Conservation (phyloP, 257 asterid species). For the Buddleja alternifolia region DNA sequence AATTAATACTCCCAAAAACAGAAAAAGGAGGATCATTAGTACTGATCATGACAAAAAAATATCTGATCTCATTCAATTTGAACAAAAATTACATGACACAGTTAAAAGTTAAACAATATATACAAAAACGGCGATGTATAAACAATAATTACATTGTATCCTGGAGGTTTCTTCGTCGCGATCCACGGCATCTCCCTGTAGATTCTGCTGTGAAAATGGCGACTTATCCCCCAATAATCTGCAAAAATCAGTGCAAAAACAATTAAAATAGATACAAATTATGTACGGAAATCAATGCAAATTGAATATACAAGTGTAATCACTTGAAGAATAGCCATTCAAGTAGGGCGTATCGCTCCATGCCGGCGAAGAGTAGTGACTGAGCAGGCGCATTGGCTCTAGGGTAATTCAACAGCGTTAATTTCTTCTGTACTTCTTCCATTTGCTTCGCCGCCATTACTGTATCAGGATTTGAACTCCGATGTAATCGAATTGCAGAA, state of each 20-base stretch:
- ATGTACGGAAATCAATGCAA: not conserved
- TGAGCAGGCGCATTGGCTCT: conserved; percentile 94
- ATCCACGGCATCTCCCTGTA: conserved; percentile 89
- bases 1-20: not conserved
- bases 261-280: not conserved
- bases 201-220: conserved; percentile 94
- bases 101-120: not conserved
- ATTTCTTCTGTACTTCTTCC: conserved; percentile 90
- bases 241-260: conserved; percentile 29
- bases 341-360: conserved; percentile 98
- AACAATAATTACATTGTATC: conserved; percentile 67
- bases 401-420: conserved; percentile 64
- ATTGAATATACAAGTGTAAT: not conserved
- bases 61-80: not conserved
- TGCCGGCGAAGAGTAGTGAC: conserved; percentile 97
- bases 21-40: not conserved
- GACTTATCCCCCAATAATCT: conserved; percentile 94
- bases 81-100: conserved; percentile 1
- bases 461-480: not conserved
- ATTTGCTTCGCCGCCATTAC: conserved; percentile 85
- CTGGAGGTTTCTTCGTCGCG: conserved; percentile 96
- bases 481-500: conserved; percentile 23
- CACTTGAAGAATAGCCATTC: conserved; percentile 99
- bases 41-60: not conserved
- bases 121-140: not conserved